Base-by-base conservation (phyloP, 768 basidiomycete genomes). In the Pleurotus tuoliensis region DNA sequence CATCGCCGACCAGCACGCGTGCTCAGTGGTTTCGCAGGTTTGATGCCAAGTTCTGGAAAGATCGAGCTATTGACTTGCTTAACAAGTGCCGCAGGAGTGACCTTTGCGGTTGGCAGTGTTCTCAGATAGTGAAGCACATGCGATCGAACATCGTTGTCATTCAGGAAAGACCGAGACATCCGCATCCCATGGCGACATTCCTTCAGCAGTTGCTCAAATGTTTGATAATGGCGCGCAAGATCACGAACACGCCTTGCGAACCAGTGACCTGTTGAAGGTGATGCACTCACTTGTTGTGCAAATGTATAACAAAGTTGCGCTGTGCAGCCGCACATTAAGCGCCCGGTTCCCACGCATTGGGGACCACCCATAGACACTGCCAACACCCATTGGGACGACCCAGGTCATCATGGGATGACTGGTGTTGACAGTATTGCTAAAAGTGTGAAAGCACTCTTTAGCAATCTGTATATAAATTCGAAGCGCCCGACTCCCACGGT, bases 1-100 rank as follows among this genome's bases (percentile, higher is more conserved):
- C 79, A 80, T 1, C 59, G 58, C 9, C 61, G 51, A 15, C 75
- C 78, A 0, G 73, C 79, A 12, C 66, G 48, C 3, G 58, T 60
- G 55, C 65, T 59, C 5, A 74, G 57, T 0, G 68, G 70, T 7
- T 55, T 57, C 20, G 60, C 65, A 0, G 61, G 53, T 0, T 48
- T 50, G 45, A 76, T 70, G 1, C 63, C 61, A 0, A 76, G 68
- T 18, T 63, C 56, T 4, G 69, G 69, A 5, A 77, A 58, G 43
- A 76, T 71, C 1, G 47, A 59, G 4, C 52, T 39, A 38, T 74
- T 68, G 30, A 76, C 53, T 0, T 64, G 65, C 9, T 57, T 6
- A 2, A 61, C 60, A 45, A 77, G 64, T 5, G 24, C 48, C 0
- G 49, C 27, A 0, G 70, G 70, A 7, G 70, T 72, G 37, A 77